Percentiles rank a stretch among this genome's conserved stretches.
These are phyloP conservation scores for Xenosphaeropsis pyriputrescens DNA, from an alignment of 2,329 filamentous ascomycete genomes.

Conservation along the genomic window DNA sequence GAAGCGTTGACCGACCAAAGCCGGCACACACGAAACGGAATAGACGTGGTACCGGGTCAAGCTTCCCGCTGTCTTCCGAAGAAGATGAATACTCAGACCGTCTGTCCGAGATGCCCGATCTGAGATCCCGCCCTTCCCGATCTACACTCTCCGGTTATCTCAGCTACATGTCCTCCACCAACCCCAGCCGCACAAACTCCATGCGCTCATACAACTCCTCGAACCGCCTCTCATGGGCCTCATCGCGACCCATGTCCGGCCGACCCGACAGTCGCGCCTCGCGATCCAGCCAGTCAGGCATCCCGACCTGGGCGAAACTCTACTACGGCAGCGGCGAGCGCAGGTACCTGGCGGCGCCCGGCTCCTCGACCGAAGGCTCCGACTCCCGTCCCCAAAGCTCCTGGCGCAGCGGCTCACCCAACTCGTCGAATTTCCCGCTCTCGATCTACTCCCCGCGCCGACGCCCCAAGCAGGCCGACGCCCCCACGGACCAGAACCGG, in stretches of 20 bases:
- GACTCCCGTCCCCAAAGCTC: constrained; percentile 32
- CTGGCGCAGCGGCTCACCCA: constrained; percentile 30
- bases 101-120: constrained; percentile 40
- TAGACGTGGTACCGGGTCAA: constrained; percentile 16
- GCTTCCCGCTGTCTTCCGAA: constrained; percentile 33
- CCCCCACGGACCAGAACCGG: constrained; percentile 7
- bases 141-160: constrained; percentile 36
- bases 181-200: constrained; percentile 13
- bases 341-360: constrained; percentile 27
- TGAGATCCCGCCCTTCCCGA: constrained; percentile 37
- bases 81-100: constrained; percentile 51
- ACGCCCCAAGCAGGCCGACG: constrained; percentile 24
- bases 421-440: constrained; percentile 30
- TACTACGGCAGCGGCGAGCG: constrained; percentile 58
- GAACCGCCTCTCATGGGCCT: constrained; percentile 23
- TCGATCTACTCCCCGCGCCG: constrained; percentile 30
- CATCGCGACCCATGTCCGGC: constrained; percentile 15
- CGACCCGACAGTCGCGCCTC: no score
- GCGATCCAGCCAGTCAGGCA: constrained; percentile 2
- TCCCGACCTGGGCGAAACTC: constrained; percentile 36
- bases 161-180: constrained; percentile 20
- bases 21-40: constrained; percentile 1
- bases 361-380: constrained; percentile 13
- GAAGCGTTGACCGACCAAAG: no score
- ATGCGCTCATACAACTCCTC: constrained; percentile 22